Percentiles rank a stretch among this genome's conserved stretches.
These are phyloP conservation scores for Pleurotus tuoliensis DNA, from an alignment of 768 basidiomycete genomes.

Conservation along the genomic window DNA sequence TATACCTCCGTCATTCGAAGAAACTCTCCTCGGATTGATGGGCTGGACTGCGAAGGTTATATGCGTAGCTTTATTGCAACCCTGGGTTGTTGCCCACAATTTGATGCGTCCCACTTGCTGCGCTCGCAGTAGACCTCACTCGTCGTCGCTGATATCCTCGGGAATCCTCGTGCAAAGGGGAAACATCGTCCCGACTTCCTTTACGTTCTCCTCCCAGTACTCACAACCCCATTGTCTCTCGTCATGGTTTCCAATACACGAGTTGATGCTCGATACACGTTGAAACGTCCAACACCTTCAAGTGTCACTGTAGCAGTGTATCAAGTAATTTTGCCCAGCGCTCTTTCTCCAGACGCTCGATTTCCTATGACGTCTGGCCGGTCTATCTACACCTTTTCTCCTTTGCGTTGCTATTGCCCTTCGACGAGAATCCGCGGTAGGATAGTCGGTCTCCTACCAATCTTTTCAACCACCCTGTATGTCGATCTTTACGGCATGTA, in stretches of 20 bases:
- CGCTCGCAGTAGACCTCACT: neutral
- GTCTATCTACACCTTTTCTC: constrained; percentile 5
- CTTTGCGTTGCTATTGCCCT: neutral
- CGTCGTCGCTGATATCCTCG: neutral
- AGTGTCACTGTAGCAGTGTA: too few species aligned
- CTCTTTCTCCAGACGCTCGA: neutral
- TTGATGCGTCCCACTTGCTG: neutral
- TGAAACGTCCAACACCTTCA: too few species aligned
- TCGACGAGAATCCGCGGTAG: constrained; percentile 2
- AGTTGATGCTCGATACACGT: too few species aligned
- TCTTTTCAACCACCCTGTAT: neutral
- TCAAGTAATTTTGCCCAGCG: too few species aligned
- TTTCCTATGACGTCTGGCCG: constrained; percentile 2
- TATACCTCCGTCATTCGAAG: neutral
- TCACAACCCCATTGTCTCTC: too few species aligned
- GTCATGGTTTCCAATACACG: too few species aligned
- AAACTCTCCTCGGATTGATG: neutral
- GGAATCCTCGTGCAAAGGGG: neutral
- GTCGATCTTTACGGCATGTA: neutral
- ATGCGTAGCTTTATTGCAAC: neutral
- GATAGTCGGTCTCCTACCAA: neutral
- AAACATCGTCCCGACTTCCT: too few species aligned
- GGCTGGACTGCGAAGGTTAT: neutral
- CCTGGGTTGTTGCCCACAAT: too few species aligned
- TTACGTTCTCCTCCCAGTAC: too few species aligned